Percentiles rank a stretch among this genome's conserved stretches.
Evolutionary conservation across 2,329 filamentous ascomycete genomes (phyloP).

Genomic region (Xenoacremonium recifei): DNA sequence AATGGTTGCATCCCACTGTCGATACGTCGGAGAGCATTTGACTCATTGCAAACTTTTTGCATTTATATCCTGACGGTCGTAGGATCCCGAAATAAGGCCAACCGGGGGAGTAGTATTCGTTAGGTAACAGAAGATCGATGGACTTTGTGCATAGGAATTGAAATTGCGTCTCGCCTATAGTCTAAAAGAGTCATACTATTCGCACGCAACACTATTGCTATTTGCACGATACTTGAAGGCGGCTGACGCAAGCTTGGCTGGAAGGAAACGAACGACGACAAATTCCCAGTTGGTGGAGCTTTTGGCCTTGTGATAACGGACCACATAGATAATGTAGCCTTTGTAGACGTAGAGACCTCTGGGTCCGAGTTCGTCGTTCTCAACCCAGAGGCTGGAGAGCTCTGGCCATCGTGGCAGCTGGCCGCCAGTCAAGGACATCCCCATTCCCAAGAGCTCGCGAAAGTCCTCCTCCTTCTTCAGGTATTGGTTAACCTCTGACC

Average conservation of each 20-base stretch:
- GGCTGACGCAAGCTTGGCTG: neutral
- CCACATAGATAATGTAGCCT: constrained; percentile 2
- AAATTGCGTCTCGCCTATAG: no score
- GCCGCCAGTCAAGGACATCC: neutral
- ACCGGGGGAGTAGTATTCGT: no score
- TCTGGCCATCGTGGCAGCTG: constrained; percentile 1
- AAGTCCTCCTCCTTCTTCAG: constrained; percentile 1
- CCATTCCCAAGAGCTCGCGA: no score
- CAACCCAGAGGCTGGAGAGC: constrained; percentile 1
- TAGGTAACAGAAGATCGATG: no score
- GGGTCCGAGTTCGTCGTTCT: neutral
- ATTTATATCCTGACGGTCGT: no score
- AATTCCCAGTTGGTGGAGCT: constrained; percentile 5
- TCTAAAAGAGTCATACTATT: no score
- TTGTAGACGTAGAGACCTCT: constrained; percentile 6
- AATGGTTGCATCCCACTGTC: no score
- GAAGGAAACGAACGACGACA: constrained; percentile 4
- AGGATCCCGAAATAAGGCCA: no score
- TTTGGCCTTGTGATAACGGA: constrained; percentile 4
- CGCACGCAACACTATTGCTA: no score
- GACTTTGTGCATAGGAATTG: no score
- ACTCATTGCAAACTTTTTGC: no score
- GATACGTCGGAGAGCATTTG: no score
- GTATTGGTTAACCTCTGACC: neutral
- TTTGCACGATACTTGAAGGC: constrained; percentile 1